phyloP scores from a whole-genome alignment of 2,329 filamentous ascomycete species.

The Allantophomopsis lycopodina region DNA sequence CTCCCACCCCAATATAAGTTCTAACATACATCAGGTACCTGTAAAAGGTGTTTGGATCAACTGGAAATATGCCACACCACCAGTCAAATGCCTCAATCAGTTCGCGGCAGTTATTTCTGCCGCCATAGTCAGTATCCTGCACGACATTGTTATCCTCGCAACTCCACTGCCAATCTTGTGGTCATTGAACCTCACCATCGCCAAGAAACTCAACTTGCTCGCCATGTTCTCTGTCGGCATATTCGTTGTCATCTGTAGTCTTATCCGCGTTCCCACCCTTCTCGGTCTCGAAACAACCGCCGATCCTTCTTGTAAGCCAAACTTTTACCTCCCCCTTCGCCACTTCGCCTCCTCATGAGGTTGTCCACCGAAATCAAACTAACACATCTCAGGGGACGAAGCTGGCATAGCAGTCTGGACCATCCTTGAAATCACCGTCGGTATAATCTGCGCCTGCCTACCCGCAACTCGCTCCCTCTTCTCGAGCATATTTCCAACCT shows the following conservation, averaged over 20 bases:
- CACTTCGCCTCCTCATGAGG: too few species aligned
- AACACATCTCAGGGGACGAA: constrained; percentile 26
- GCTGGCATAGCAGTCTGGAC: constrained; percentile 57
- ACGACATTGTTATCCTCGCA: constrained; percentile 4
- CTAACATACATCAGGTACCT: neutral
- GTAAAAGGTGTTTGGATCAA: constrained; percentile 4
- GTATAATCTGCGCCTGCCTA: constrained; percentile 52
- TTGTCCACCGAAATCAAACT: too few species aligned
- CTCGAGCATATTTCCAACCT: neutral
- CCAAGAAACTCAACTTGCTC: constrained; percentile 3
- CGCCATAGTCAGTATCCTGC: constrained; percentile 2
- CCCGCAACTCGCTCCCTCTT: constrained; percentile 48
- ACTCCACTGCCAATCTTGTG: constrained; percentile 4
- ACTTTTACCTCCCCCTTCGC: too few species aligned
- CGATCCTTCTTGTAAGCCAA: constrained; percentile 6
- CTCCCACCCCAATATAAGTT: too few species aligned
- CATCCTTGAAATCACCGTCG: constrained; percentile 48
- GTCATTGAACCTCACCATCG: constrained; percentile 1
- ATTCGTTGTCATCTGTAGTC: constrained; percentile 4
- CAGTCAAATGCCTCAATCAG: constrained; percentile 3
- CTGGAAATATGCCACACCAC: constrained; percentile 5
- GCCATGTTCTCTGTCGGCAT: constrained; percentile 5
- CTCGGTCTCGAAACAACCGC: constrained; percentile 1
- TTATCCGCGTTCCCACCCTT: constrained; percentile 2
- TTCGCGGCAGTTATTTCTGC: constrained; percentile 1